Conservation (phyloP, 179 eudicot genomes). For the Drosera spatulata region DNA sequence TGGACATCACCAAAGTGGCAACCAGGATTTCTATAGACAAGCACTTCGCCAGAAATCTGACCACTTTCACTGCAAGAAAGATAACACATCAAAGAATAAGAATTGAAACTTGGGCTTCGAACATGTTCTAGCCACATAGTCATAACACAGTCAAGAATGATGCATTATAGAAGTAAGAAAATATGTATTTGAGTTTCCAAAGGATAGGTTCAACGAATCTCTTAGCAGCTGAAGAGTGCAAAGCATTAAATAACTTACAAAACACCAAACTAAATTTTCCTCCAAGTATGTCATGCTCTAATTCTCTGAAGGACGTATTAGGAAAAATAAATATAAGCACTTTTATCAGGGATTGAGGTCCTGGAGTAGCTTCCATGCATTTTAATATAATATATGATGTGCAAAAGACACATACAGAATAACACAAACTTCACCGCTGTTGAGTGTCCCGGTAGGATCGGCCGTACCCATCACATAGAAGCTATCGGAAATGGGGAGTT, state of each 20-base stretch:
- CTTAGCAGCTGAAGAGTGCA: no score
- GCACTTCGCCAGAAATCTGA: constrained; percentile 46
- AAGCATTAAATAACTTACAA: no score
- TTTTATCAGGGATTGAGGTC: no score
- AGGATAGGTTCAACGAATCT: no score
- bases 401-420: constrained; percentile 44
- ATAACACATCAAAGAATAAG: neutral
- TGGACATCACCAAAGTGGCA: constrained; percentile 78
- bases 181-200: no score
- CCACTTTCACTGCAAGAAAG: constrained; percentile 52
- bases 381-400: neutral
- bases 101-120: neutral
- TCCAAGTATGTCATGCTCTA: no score
- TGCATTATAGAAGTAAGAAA: no score
- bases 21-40: constrained; percentile 82
- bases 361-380: neutral
- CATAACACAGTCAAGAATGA: no score
- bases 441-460: constrained; percentile 58
- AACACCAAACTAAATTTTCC: no score
- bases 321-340: no score
- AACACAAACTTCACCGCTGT: constrained; percentile 62
- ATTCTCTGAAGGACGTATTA: no score
- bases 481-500: constrained; percentile 47
- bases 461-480: constrained; percentile 80
- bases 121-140: no score